These are phyloP conservation scores for Exophiala sp. DNA, from an alignment of 2,329 filamentous ascomycete genomes.

Conservation along the genomic window DNA sequence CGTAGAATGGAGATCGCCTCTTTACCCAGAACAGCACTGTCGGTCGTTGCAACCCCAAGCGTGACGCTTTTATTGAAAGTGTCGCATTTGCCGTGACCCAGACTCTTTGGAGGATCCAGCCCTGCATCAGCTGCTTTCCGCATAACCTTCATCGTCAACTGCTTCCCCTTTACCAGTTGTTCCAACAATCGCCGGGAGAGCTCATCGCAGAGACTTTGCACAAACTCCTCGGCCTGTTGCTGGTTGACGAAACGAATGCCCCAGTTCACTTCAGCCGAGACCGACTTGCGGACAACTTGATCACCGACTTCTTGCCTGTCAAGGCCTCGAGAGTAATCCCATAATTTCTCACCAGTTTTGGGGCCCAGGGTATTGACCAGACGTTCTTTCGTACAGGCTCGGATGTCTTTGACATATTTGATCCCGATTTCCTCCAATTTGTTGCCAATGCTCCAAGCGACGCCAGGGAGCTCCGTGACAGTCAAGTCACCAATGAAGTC, in stretches of 20 bases:
- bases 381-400: conserved; percentile 68
- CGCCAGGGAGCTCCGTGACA: conserved; percentile 78
- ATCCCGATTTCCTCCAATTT: conserved; percentile 85
- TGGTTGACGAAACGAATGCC: conserved; percentile 91
- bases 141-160: conserved; percentile 94
- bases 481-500: conserved; percentile 70
- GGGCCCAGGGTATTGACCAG: conserved; percentile 70
- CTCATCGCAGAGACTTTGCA: conserved; percentile 77
- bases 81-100: conserved; percentile 93
- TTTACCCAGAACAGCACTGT: conserved; percentile 63
- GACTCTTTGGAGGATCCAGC: conserved; percentile 82
- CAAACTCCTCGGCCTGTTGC: conserved; percentile 87
- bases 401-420: conserved; percentile 74
- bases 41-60: conserved; percentile 79
- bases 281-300: conserved; percentile 79
- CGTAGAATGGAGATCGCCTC: conserved; percentile 81
- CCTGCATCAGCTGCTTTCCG: conserved; percentile 77
- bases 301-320: conserved; percentile 81
- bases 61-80: conserved; percentile 80
- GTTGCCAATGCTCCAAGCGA: conserved; percentile 81
- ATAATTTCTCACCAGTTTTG: conserved; percentile 86
- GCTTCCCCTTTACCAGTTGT: conserved; percentile 78
- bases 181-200: conserved; percentile 72
- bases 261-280: conserved; percentile 97
- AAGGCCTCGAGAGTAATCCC: conserved; percentile 84